Conservation (phyloP, 148 eudicot species). For the Rhododendron simsii region DNA sequence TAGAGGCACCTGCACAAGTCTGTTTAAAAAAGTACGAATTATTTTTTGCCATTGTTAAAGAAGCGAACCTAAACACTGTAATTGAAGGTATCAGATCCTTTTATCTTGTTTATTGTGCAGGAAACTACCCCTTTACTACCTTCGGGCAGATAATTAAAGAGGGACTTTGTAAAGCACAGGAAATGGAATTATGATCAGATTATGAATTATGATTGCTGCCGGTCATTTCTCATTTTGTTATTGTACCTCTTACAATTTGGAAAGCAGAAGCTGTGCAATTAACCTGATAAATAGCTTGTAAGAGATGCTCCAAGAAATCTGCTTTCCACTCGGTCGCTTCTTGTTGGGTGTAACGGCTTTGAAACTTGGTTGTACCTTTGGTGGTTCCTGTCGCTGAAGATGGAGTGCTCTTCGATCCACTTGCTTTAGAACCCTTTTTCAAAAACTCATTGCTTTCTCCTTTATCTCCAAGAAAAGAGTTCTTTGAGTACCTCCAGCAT, state of each 20-base stretch:
- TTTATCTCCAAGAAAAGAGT: conserved; percentile 12
- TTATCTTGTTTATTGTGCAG: background rate
- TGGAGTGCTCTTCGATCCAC: background rate
- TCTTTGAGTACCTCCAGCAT: conserved; percentile 43
- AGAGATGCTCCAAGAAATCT: conserved; percentile 41
- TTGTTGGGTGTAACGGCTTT: conserved; percentile 8
- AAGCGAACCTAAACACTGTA: background rate
- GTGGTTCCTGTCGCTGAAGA: background rate
- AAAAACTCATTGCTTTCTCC: conserved; percentile 34
- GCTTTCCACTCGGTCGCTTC: conserved; percentile 17
- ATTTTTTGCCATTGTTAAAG: background rate
- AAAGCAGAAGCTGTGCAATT: background rate
- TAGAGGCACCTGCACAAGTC: conserved; percentile 76
- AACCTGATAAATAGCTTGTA: conserved; percentile 74
- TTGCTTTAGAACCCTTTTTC: conserved; percentile 21
- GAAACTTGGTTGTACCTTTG: conserved; percentile 10
- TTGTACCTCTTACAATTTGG: background rate
- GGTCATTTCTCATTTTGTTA: background rate
- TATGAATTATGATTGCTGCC: background rate
- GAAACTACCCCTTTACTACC: background rate
- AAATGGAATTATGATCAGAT: background rate
- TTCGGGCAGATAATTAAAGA: background rate
- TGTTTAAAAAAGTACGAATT: conserved; percentile 20
- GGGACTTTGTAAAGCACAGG: background rate
- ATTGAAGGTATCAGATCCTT: background rate